Evolutionary conservation across 116 monocot genomes (phyloP).

Genomic region (Papilionanthe hybrid): DNA sequence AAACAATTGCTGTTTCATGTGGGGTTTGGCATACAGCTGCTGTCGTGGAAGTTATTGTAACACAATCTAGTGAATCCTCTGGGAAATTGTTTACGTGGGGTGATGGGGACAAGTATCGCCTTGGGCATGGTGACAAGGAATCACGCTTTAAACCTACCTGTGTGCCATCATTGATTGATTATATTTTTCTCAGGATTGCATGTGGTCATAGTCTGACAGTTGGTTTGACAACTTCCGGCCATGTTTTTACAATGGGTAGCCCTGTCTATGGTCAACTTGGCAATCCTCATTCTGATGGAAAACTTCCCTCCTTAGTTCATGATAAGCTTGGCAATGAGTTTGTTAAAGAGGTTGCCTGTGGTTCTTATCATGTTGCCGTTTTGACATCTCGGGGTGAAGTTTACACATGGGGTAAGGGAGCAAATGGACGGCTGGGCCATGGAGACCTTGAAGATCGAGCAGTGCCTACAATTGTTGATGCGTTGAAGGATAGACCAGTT

Average conservation of each 20-base stretch:
- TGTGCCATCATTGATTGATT: constrained; percentile 55
- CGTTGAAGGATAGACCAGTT: constrained; percentile 64
- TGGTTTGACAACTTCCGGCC: constrained; percentile 59
- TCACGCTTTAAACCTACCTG: constrained; percentile 42
- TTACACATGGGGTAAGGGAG: constrained; percentile 74
- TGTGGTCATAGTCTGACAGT: constrained; percentile 70
- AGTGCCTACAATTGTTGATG: constrained; percentile 61
- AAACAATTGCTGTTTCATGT: constrained; percentile 53
- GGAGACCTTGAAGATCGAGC: constrained; percentile 59
- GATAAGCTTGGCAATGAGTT: constrained; percentile 42
- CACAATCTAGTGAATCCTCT: constrained; percentile 6
- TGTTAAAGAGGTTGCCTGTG: constrained; percentile 74
- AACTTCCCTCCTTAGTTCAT: constrained; percentile 48
- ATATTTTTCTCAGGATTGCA: constrained; percentile 63
- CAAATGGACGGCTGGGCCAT: constrained; percentile 75
- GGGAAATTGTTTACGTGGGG: constrained; percentile 78
- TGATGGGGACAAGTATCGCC: constrained; percentile 63
- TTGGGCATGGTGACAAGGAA: constrained; percentile 78
- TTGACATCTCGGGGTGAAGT: constrained; percentile 65
- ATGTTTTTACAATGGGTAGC: constrained; percentile 74
- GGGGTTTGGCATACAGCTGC: constrained; percentile 75
- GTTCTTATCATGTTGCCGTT: constrained; percentile 54
- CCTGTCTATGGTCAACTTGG: constrained; percentile 58
- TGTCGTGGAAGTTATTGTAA: constrained; percentile 50
- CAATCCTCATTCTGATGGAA: constrained; percentile 54